Base-by-base conservation (phyloP, 331 rosid genomes). In the Acacia pycnantha region DNA sequence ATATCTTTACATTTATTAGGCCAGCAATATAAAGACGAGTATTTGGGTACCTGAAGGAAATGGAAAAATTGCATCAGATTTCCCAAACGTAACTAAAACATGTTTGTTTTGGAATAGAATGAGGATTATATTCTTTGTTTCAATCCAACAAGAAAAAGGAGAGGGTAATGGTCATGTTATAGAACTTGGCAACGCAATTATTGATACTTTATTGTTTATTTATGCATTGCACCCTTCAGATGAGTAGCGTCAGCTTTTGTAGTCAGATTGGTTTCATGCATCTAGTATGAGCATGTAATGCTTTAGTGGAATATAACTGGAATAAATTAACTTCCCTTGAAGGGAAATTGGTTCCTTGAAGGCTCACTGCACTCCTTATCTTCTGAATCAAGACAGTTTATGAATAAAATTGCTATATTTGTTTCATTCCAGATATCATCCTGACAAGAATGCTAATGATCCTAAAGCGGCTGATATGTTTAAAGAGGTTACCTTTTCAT, bases 381-480 rank as follows among this genome's bases (percentile, higher is more conserved):
- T 51, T 61, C 53, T 73, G 72, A 35, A 12, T 73, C 18, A 29
- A 71, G 65, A 48, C 69, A 47, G 11, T 73, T 76, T 61, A 33
- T 78, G 59, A 33, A 74, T 48, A 62, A 74, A 84, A 68, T 65
- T 46, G 80, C 43, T 65, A 2, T 79, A 58, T 61, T 51, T 58
- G 67, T 82, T 73, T 51, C 61, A 47, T 82, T 86, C 85, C 97
- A 96, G 99, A 90, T 95, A 90, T 79, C 99, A 95, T 84, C 99
- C 99, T 22, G 99, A 95, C 88, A 95, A 95, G 91, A 95, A 96
- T 89, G 94, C 97, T 40, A 96, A 96, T 77, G 98, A 96, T 86
- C 98, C 99, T 88, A 79, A 94, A 87, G 98, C 99, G 73, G 97
- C 99, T 73, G 98, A 96, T 84, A 87, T 87, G 90, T 96, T 96